A percentile compares a stretch with the other conserved stretches of the same genome.
phyloP scores from a whole-genome alignment of 2,329 filamentous ascomycete genomes.

The Elsinoe arachidis region DNA sequence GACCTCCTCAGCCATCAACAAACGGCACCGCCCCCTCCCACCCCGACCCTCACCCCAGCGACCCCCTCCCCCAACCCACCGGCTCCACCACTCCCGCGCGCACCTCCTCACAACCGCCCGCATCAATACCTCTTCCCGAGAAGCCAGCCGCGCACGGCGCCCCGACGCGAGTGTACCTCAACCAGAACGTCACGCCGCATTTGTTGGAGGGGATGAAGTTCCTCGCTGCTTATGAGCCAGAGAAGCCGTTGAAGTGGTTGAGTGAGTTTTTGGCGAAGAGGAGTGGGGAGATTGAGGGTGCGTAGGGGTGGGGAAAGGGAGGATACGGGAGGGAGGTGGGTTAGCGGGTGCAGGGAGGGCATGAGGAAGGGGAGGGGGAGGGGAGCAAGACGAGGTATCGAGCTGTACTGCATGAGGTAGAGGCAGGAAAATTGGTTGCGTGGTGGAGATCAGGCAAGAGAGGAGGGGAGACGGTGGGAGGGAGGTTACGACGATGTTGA shows the following conservation, averaged over 20 bases:
- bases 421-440: too few species aligned
- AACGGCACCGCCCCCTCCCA: not conserved
- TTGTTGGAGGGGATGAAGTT: constrained; percentile 46
- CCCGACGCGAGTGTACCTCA: constrained; percentile 41
- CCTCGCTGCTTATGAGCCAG: constrained; percentile 41
- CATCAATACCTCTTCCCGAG: constrained; percentile 22
- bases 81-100: constrained; percentile 24
- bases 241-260: constrained; percentile 43
- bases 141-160: constrained; percentile 39
- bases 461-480: too few species aligned
- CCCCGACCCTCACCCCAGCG: constrained; percentile 4
- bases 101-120: constrained; percentile 21
- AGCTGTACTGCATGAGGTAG: too few species aligned
- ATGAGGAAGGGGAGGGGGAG: too few species aligned
- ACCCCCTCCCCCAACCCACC: constrained; percentile 11
- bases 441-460: too few species aligned
- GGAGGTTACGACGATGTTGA: too few species aligned
- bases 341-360: not conserved
- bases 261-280: constrained; percentile 39
- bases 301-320: not conserved
- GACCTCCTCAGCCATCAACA: not conserved
- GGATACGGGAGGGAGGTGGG: not conserved
- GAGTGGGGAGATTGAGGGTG: constrained; percentile 38
- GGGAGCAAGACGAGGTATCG: too few species aligned
- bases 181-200: constrained; percentile 42